Conservation (phyloP, 2,329 filamentous ascomycete genomes). For the Trichoderma polysporum region DNA sequence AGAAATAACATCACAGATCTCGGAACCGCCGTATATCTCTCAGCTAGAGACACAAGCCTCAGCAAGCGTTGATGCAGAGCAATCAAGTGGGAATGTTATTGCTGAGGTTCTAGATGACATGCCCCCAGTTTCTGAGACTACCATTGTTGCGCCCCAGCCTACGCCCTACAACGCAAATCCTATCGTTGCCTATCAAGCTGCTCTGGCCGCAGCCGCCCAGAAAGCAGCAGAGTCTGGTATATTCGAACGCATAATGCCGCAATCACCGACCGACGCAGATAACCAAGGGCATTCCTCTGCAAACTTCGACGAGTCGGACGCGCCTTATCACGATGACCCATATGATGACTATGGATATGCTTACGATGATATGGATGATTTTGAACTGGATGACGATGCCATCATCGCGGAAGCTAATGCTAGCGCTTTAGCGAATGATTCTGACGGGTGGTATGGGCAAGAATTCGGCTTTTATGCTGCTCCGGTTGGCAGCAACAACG, state of each 20-base stretch:
- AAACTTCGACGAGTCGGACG: background rate
- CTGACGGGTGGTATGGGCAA: conserved; percentile 90
- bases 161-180: conserved; percentile 24
- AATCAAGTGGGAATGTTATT: conserved; percentile 20
- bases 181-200: conserved; percentile 73
- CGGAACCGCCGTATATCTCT: conserved; percentile 43
- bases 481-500: conserved; percentile 48
- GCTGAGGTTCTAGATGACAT: background rate
- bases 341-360: conserved; percentile 55
- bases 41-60: conserved; percentile 57
- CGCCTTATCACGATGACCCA: conserved; percentile 32
- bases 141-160: conserved; percentile 18
- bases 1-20: conserved; percentile 46
- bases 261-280: conserved; percentile 33
- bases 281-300: conserved; percentile 3
- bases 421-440: conserved; percentile 86
- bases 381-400: conserved; percentile 76
- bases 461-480: conserved; percentile 95
- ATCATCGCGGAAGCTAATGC: conserved; percentile 96
- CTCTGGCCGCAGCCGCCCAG: conserved; percentile 77
- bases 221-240: conserved; percentile 73
- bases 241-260: conserved; percentile 62
- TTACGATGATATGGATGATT: conserved; percentile 66
- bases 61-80: conserved; percentile 36
- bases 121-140: conserved; percentile 4